These are phyloP conservation scores for Orbilia oligospora DNA, from an alignment of 2,329 filamentous ascomycete genomes.

Conservation along the genomic window DNA sequence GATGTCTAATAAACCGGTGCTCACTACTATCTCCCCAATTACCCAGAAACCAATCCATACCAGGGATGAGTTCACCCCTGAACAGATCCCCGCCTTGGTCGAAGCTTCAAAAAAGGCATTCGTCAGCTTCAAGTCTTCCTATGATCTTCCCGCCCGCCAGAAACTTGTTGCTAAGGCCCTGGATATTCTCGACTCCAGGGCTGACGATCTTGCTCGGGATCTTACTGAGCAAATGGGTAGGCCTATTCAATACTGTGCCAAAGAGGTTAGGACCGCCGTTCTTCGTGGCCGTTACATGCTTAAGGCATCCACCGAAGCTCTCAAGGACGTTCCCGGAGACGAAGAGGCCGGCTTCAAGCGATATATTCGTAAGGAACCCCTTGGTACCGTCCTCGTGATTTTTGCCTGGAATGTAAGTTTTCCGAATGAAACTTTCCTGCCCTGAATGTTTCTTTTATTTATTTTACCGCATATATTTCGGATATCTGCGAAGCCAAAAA, in stretches of 20 bases:
- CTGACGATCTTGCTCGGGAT: conserved; percentile 86
- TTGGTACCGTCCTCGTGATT: conserved; percentile 88
- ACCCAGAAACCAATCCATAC: conserved; percentile 88
- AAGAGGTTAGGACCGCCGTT: conserved; percentile 86
- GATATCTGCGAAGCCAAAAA: conserved; percentile 20
- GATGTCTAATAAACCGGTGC: conserved; percentile 66
- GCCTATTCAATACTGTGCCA: conserved; percentile 87
- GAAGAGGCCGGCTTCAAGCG: conserved; percentile 88
- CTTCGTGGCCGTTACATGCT: conserved; percentile 88
- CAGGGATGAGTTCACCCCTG: conserved; percentile 79
- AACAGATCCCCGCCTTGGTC: conserved; percentile 80
- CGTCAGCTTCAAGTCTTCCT: conserved; percentile 80
- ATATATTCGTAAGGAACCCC: conserved; percentile 88
- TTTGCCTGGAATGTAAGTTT: conserved; percentile 94
- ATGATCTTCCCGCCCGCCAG: conserved; percentile 79
- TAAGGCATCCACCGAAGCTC: conserved; percentile 82
- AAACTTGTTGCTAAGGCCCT: conserved; percentile 85
- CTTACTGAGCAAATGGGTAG: conserved; percentile 95
- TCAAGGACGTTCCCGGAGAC: conserved; percentile 86
- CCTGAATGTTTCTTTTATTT: neutral
- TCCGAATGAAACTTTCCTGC: neutral
- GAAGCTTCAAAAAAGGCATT: conserved; percentile 81
- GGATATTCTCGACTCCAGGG: conserved; percentile 76
- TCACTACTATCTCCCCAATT: conserved; percentile 87
- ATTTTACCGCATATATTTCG: conserved; percentile 13